Evolutionary conservation across 179 eudicot genomes (phyloP), one percentile per base, ranked within the genome.

Genomic region (Pouteria campechiana): DNA sequence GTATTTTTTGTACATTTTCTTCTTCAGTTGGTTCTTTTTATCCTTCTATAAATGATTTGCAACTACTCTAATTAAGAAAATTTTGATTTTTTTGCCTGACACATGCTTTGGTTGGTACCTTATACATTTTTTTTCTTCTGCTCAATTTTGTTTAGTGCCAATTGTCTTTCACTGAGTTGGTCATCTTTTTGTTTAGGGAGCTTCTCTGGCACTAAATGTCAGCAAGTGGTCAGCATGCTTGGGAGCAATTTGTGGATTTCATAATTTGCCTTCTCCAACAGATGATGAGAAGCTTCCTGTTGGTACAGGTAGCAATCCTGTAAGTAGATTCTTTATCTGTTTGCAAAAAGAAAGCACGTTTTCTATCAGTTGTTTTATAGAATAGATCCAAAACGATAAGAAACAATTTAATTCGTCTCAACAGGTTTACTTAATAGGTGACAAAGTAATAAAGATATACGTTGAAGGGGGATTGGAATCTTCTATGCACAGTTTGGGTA

Each of bases 281-380:
- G 87, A 78, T 46, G 82, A 70, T 54, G 98, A 90, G 50, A 81
- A 64, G 68, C 70, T 90, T 75, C 98, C 98, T 27, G 82, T 86
- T 44, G 95, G 98, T 60, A 90, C 81, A 12, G 98, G 95, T 47
- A 90, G 98, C 76, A 90, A 90, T 75, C 98, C 98, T 68, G 98
- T 86, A 74, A 72, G 94, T 68, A 41, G 32, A 30, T 21, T 44
- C 48, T 56, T 7, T 35, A 8, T 52, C 12, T 17, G 44, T 27
- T 37, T 17, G n/a, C n/a, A n/a, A 24, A 38, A 40, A 12, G 31
- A 25, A 50, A 12, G 37, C 55, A 11, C 3, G 27, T 17, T 20
- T 39, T 3, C 19, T 36, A 17, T 33, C 39, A 25, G 45, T 19
- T 27, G 18, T n/a, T 28, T 28, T 4, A 1, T 24, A 24, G 53